These are phyloP conservation scores for Fusarium miscanthi DNA, from an alignment of 2,329 filamentous ascomycete species.

Conservation along the genomic window DNA sequence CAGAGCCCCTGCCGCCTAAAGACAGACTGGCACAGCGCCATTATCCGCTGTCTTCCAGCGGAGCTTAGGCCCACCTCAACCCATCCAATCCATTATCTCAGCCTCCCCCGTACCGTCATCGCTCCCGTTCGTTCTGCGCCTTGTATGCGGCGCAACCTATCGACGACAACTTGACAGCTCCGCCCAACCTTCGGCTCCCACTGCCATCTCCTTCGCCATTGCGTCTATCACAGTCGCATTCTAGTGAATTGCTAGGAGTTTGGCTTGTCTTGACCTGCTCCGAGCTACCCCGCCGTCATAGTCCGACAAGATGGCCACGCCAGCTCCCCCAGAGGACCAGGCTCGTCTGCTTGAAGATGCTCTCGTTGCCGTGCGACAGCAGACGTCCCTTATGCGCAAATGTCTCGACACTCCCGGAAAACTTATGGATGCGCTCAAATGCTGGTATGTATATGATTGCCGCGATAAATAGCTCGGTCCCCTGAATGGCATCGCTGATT, in stretches of 20 bases:
- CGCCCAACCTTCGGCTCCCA: slow-evolving; percentile 19
- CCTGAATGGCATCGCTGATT: slow-evolving; percentile 26
- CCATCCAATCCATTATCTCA: slow-evolving; percentile 46
- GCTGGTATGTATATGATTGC: slow-evolving; percentile 76
- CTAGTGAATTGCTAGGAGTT: slow-evolving; percentile 44
- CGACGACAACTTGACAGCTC: slow-evolving; percentile 37
- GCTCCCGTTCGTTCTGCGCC: slow-evolving; percentile 39
- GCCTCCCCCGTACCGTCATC: slow-evolving; percentile 48
- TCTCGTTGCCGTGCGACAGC: slow-evolving; percentile 93
- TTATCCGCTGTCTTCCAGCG: slow-evolving; percentile 33
- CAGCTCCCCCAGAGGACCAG: slow-evolving; percentile 79
- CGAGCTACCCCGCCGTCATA: slow-evolving; percentile 50
- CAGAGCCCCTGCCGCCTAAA: slow-evolving; percentile 38
- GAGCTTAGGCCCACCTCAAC: slow-evolving; percentile 39
- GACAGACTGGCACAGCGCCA: slow-evolving; percentile 36
- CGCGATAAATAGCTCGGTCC: slow-evolving; percentile 2
- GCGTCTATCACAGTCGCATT: slow-evolving; percentile 32
- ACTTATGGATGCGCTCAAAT: slow-evolving; percentile 99
- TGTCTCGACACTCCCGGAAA: slow-evolving; percentile 97
- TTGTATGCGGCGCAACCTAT: slow-evolving; percentile 44
- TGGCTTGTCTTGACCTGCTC: slow-evolving; percentile 34
- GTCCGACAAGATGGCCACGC: slow-evolving; percentile 58
- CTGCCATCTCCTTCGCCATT: slow-evolving; percentile 32
- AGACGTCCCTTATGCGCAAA: slow-evolving; percentile 96
- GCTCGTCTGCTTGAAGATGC: slow-evolving; percentile 97